Conservation (phyloP, 805 yeast genomes). For the Yamadazyma olivae region DNA sequence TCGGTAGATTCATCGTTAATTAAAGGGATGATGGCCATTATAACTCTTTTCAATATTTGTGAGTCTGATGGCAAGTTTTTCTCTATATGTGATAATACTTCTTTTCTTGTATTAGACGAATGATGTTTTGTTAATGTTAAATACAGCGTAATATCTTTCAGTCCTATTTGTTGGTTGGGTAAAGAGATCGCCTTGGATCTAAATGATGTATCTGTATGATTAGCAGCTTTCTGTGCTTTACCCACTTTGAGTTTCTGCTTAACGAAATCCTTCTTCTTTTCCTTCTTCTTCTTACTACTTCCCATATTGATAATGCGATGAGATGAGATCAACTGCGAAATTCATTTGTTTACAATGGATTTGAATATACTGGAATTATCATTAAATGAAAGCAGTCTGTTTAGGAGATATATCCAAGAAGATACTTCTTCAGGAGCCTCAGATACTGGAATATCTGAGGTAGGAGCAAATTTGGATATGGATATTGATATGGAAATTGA, state of each 20-base stretch:
- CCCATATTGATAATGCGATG: constrained; percentile 5
- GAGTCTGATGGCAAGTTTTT: constrained; percentile 51
- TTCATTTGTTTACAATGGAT: constrained; percentile 2
- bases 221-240: constrained; percentile 68
- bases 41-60: constrained; percentile 48
- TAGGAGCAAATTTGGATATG: background rate
- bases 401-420: background rate
- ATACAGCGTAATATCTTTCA: constrained; percentile 50
- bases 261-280: constrained; percentile 70
- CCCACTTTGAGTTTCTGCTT: constrained; percentile 87
- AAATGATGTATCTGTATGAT: constrained; percentile 84
- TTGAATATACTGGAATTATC: constrained; percentile 13
- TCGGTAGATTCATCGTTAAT: constrained; percentile 62
- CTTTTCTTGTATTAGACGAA: constrained; percentile 65
- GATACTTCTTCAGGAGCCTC: too few species aligned
- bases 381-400: constrained; percentile 3
- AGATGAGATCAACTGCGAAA: constrained; percentile 2
- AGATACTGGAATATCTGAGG: too few species aligned
- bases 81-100: constrained; percentile 56
- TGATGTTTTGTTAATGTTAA: constrained; percentile 75
- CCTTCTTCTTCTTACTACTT: constrained; percentile 52
- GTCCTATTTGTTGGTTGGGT: constrained; percentile 40
- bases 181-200: constrained; percentile 57
- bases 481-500: constrained; percentile 4
- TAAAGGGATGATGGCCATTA: constrained; percentile 58